These are phyloP conservation scores for Oleoguttula mirabilis DNA, from an alignment of 495 filamentous ascomycete species.

Conservation along the genomic window DNA sequence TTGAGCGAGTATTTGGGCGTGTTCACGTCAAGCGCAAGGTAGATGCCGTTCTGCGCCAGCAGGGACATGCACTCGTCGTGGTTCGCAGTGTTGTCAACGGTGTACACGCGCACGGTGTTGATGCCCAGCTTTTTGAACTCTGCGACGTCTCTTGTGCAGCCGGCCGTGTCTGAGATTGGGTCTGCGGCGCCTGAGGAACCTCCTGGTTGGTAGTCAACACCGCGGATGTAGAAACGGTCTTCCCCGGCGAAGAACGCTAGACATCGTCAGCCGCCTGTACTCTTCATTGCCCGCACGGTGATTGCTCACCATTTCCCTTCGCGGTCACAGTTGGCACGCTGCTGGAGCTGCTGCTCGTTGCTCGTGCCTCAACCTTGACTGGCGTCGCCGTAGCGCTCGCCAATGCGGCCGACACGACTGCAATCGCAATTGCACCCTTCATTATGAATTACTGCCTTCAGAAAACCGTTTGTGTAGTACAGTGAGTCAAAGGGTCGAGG, in stretches of 20 bases:
- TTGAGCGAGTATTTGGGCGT: conserved; percentile 73
- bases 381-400: conserved; percentile 18
- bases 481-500: too few relatives aligned
- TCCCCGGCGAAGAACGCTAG: conserved; percentile 77
- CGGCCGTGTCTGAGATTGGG: conserved; percentile 58
- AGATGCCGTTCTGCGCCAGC: conserved; percentile 49
- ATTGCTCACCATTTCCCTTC: conserved; percentile 35
- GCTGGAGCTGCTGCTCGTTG: conserved; percentile 16
- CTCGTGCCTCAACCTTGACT: conserved; percentile 17
- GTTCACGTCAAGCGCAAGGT: conserved; percentile 78
- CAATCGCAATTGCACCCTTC: conserved; percentile 23
- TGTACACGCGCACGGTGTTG: conserved; percentile 90
- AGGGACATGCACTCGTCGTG: conserved; percentile 48
- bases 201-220: conserved; percentile 55
- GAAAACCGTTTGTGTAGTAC: too few relatives aligned
- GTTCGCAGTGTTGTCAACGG: conserved; percentile 71
- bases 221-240: conserved; percentile 82
- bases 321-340: conserved; percentile 31
- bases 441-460: conserved; percentile 19
- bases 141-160: conserved; percentile 72
- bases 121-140: conserved; percentile 76
- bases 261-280: too few relatives aligned
- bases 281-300: too few relatives aligned
- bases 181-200: conserved; percentile 68
- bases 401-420: conserved; percentile 22